Percentiles rank a stretch among this genome's conserved stretches.
These are phyloP conservation scores for Alternaria brassicae DNA, from an alignment of 2,329 filamentous ascomycete species.

Conservation along the genomic window DNA sequence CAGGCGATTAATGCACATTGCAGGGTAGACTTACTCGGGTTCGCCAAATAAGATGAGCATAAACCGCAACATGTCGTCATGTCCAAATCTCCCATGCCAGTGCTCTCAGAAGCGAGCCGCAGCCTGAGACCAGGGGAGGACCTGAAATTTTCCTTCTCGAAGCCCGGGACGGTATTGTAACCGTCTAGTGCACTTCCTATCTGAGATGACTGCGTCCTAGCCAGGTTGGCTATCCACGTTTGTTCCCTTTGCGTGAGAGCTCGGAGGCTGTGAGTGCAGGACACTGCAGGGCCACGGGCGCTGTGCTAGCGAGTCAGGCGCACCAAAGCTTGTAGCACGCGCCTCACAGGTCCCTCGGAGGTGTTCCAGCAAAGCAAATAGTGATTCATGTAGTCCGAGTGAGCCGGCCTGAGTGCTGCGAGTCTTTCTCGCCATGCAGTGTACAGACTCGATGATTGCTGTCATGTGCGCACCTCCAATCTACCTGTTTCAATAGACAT, in stretches of 20 bases:
- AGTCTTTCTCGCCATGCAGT: background rate
- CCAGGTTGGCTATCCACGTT: background rate
- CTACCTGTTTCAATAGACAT: background rate
- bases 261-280: slow-evolving; percentile 6
- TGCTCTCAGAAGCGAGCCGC: slow-evolving; percentile 13
- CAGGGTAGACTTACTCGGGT: slow-evolving; percentile 18
- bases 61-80: slow-evolving; percentile 28
- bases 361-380: slow-evolving; percentile 19
- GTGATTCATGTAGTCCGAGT: slow-evolving; percentile 2
- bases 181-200: slow-evolving; percentile 9
- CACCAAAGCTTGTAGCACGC: slow-evolving; percentile 19
- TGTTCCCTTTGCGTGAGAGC: slow-evolving; percentile 9
- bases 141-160: slow-evolving; percentile 6
- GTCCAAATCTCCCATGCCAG: slow-evolving; percentile 21
- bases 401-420: background rate
- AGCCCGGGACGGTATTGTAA: slow-evolving; percentile 11
- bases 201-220: slow-evolving; percentile 7
- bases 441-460: background rate
- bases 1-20: slow-evolving; percentile 13
- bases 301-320: slow-evolving; percentile 29
- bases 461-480: background rate
- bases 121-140: slow-evolving; percentile 15
- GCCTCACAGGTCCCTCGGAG: slow-evolving; percentile 9
- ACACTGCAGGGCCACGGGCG: slow-evolving; percentile 14
- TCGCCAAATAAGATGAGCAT: slow-evolving; percentile 23